Evolutionary conservation across 1,284 basidiomycete genomes (phyloP), one percentile per base, ranked within the genome.

Genomic region (Ganoderma boninense): DNA sequence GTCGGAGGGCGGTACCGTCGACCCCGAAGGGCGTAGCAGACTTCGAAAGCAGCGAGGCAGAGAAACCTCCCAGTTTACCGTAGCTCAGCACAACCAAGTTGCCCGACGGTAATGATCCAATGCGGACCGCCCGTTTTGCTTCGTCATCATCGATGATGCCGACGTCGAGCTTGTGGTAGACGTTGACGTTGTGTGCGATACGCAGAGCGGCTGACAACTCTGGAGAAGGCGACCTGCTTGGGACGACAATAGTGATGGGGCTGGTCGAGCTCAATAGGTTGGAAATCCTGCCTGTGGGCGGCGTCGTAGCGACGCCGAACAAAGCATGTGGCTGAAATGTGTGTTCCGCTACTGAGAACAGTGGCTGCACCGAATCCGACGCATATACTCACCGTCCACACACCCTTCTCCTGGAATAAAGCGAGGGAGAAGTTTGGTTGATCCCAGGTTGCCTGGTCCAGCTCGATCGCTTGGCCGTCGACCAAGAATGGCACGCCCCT

Each of bases 81-180:
- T 79, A 78, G 14, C 87, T 88, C 32, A 93, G 83, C 56, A 88
- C 81, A 23, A 95, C 83, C 0, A 93, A 76, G 77, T 92, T 95
- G 23, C 88, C 88, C 5, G 76, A 63, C 8, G 79, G 75, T 26
- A 85, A 78, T 1, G 77, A 66, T 7, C 71, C 73, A 8, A 75
- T 71, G 0, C 64, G 62, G 20, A 73, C 70, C 52, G 69, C 46
- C 8, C 72, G 64, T 29, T 84, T 68, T 1, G 84, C 86, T 57
- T 88, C 85, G 2, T 78, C 67, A 70, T 87, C 85, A 13, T 76
- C 74, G 43, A 92, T 68, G 56, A 96, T 89, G 62, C 88, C 86
- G 0, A 86, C 79, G 73, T 95, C 93, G 32, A 96, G 80, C 69
- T 88, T 86, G 76, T 94, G 92, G 80, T 93, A 95, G 0, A 89